Conservation (phyloP, 1,139 yeast species). For the Barnettozyma hawaiiensis region DNA sequence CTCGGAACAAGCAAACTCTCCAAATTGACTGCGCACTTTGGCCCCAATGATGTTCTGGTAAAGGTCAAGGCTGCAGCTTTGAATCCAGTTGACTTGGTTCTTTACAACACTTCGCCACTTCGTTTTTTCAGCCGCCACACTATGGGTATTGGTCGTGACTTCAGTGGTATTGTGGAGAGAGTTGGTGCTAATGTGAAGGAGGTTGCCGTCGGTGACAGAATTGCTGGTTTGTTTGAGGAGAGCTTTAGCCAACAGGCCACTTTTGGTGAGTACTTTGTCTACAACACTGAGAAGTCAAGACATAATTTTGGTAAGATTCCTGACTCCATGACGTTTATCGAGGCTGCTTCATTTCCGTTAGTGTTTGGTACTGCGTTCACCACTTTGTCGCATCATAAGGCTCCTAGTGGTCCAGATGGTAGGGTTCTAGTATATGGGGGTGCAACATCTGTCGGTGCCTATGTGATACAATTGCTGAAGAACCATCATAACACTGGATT, state of each 20-base stretch:
- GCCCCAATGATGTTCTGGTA: constrained; percentile 32
- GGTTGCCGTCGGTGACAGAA: constrained; percentile 56
- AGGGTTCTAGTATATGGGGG: constrained; percentile 51
- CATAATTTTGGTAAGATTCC: constrained; percentile 32
- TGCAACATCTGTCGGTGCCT: constrained; percentile 47
- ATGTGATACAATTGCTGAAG: constrained; percentile 46
- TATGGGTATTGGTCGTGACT: constrained; percentile 58
- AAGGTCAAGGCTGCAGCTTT: constrained; percentile 55
- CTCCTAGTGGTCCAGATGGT: constrained; percentile 23
- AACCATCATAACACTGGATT: constrained; percentile 34
- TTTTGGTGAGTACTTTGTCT: constrained; percentile 48
- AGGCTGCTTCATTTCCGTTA: constrained; percentile 56
- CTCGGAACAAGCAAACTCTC: neutral
- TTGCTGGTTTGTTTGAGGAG: constrained; percentile 28
- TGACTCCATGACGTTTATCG: constrained; percentile 38
- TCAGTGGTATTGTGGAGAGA: constrained; percentile 68
- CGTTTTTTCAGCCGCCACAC: constrained; percentile 10
- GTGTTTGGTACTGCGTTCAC: constrained; percentile 43
- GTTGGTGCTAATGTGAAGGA: constrained; percentile 54
- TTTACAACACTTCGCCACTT: constrained; percentile 14
- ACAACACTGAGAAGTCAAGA: constrained; percentile 22
- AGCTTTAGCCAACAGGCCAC: constrained; percentile 49
- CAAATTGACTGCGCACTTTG: neutral
- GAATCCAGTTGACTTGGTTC: constrained; percentile 62
- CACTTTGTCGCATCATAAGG: constrained; percentile 20